Percentiles rank a stretch among this genome's conserved stretches.
phyloP scores from a whole-genome alignment of 768 basidiomycete species.

The Lactifluus volemus region DNA sequence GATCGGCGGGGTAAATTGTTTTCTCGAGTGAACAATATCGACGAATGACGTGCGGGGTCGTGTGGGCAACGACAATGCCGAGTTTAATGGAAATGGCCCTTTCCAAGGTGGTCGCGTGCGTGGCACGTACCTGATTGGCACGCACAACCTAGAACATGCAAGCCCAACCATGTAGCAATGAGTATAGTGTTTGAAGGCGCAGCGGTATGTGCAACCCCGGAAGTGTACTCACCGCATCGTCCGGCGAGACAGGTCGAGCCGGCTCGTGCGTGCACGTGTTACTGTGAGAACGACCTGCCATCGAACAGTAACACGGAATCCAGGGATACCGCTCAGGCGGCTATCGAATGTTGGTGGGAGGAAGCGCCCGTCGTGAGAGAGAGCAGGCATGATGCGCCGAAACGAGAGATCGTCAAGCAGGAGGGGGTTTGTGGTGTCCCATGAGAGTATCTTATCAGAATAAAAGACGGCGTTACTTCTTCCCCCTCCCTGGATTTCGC shows the following conservation, averaged over 20 bases:
- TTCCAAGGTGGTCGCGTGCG: slow-evolving; percentile 8
- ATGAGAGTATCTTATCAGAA: slow-evolving; percentile 2
- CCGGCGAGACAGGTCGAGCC: not conserved
- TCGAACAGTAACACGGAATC: slow-evolving; percentile 11
- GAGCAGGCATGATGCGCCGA: not conserved
- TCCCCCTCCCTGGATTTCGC: slow-evolving; percentile 11
- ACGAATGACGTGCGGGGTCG: slow-evolving; percentile 3
- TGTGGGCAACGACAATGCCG: not conserved
- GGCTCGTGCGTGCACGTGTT: not conserved
- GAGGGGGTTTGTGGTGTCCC: not conserved
- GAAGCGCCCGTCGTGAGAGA: not conserved
- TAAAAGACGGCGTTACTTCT: not conserved
- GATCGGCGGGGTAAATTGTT: not conserved
- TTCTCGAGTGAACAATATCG: slow-evolving; percentile 1
- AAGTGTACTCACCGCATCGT: slow-evolving; percentile 8
- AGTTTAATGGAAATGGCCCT: slow-evolving; percentile 4
- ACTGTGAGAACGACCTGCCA: slow-evolving; percentile 8
- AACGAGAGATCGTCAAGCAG: slow-evolving; percentile 9
- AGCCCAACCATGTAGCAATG: too few species aligned
- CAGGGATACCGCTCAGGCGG: slow-evolving; percentile 8
- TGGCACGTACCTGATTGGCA: slow-evolving; percentile 9
- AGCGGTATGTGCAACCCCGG: too few species aligned
- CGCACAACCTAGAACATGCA: not conserved
- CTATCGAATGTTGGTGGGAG: slow-evolving; percentile 15
- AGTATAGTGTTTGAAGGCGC: not conserved